These are phyloP conservation scores for Penicillium sumatraense DNA, from an alignment of 2,329 filamentous ascomycete genomes.

Conservation along the genomic window DNA sequence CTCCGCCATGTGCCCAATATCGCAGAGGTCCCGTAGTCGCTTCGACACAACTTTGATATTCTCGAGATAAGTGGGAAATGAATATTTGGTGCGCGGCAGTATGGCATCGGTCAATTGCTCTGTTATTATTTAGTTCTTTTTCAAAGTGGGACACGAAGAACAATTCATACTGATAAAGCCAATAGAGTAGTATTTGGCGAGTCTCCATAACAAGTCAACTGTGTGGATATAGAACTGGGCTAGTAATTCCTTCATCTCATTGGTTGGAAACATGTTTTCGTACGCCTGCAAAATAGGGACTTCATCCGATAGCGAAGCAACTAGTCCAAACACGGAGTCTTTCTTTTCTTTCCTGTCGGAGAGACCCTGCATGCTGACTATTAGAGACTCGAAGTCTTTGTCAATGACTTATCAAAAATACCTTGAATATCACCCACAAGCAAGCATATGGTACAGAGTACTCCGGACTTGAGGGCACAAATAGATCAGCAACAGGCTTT, in stretches of 20 bases:
- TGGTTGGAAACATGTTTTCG: background rate
- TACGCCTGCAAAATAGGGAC: background rate
- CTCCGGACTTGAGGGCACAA: background rate
- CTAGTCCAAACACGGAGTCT: background rate
- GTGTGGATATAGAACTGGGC: background rate
- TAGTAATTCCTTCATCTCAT: background rate
- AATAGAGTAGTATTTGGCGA: background rate
- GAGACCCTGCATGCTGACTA: background rate
- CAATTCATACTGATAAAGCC: background rate
- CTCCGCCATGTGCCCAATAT: background rate
- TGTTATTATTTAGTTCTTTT: background rate
- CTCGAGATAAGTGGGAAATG: background rate
- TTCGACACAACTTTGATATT: background rate
- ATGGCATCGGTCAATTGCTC: background rate
- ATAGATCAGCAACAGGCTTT: background rate
- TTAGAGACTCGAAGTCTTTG: background rate
- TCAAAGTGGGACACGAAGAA: no score
- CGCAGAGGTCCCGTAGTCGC: background rate
- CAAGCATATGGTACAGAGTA: background rate
- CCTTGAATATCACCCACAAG: background rate
- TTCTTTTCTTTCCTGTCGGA: background rate
- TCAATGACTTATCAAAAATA: no score
- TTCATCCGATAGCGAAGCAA: background rate
- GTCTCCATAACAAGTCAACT: background rate
- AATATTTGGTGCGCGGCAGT: background rate